phyloP scores from a whole-genome alignment of 805 yeast species.

The Henningerozyma blattae region DNA sequence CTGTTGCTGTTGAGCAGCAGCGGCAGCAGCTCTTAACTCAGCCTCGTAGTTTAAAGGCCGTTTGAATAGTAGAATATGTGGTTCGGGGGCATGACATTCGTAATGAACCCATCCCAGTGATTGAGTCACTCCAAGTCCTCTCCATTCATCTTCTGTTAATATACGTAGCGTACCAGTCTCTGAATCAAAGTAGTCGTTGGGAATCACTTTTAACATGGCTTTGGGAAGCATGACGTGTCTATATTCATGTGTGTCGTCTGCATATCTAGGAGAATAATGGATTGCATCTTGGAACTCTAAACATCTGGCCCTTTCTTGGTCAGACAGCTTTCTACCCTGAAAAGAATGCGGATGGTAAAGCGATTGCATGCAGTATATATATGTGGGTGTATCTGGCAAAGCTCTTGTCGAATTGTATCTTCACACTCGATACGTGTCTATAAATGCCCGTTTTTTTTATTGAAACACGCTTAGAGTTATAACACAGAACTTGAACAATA shows the following conservation, averaged over 20 bases:
- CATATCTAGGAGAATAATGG: slow-evolving; percentile 84
- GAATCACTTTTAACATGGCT: slow-evolving; percentile 86
- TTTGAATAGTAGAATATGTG: slow-evolving; percentile 84
- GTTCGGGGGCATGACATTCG: slow-evolving; percentile 98
- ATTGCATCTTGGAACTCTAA: slow-evolving; percentile 88
- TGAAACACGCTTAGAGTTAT: too few relatives aligned
- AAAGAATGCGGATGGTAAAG: slow-evolving; percentile 16
- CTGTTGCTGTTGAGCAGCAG: slow-evolving; percentile 16
- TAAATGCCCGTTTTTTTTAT: too few relatives aligned
- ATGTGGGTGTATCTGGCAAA: too few relatives aligned
- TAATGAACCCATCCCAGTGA: slow-evolving; percentile 97
- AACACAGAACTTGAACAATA: too few relatives aligned
- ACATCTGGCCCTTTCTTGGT: slow-evolving; percentile 73
- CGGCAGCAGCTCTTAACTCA: slow-evolving; percentile 23
- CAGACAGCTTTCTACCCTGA: slow-evolving; percentile 57
- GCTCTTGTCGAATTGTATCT: too few relatives aligned
- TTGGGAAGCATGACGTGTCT: slow-evolving; percentile 96
- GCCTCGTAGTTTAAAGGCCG: slow-evolving; percentile 48
- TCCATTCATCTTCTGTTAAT: slow-evolving; percentile 92
- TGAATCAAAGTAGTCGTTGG: slow-evolving; percentile 84
- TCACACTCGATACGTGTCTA: too few relatives aligned
- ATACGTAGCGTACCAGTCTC: slow-evolving; percentile 91
- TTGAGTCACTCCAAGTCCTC: slow-evolving; percentile 96
- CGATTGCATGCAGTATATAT: too few relatives aligned
- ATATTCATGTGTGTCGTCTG: slow-evolving; percentile 86